A percentile compares a stretch with the other conserved stretches of the same genome.
phyloP scores from a whole-genome alignment of 192 early-diverging fungal species.

The Geosiphon pyriformis region DNA sequence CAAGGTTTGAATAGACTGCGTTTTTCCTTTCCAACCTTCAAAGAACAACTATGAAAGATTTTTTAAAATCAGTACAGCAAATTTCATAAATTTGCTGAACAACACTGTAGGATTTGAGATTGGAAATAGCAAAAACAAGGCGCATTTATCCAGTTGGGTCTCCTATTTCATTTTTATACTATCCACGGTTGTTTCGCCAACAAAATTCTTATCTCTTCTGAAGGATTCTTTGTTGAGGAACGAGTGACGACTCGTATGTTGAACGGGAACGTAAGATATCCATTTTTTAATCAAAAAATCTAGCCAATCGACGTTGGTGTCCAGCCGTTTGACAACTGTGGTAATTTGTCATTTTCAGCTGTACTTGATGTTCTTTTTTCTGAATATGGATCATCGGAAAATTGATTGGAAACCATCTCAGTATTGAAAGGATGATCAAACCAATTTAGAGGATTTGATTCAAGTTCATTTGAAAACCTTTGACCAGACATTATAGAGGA shows the following conservation, averaged over 20 bases:
- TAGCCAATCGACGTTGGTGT: constrained; percentile 13
- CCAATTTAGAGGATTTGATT: no score
- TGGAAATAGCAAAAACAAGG: neutral
- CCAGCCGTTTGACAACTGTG: constrained; percentile 2
- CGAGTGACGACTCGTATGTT: neutral
- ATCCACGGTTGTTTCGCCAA: neutral
- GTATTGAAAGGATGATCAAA: no score
- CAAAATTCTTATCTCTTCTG: neutral
- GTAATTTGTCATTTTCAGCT: neutral
- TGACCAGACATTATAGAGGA: neutral
- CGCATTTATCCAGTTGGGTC: neutral
- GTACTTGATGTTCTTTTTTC: neutral
- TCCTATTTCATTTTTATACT: neutral
- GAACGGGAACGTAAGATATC: neutral
- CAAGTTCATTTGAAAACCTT: no score
- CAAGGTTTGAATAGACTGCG: neutral
- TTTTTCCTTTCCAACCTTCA: neutral
- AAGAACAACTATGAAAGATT: neutral
- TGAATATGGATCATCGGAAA: neutral
- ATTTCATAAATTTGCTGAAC: constrained; percentile 1
- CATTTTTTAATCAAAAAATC: neutral
- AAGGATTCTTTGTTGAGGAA: neutral
- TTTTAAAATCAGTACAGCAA: neutral
- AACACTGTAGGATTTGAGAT: neutral
- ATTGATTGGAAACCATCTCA: neutral